Conservation (phyloP, 768 basidiomycete species). For the Hydnum rufescens region DNA sequence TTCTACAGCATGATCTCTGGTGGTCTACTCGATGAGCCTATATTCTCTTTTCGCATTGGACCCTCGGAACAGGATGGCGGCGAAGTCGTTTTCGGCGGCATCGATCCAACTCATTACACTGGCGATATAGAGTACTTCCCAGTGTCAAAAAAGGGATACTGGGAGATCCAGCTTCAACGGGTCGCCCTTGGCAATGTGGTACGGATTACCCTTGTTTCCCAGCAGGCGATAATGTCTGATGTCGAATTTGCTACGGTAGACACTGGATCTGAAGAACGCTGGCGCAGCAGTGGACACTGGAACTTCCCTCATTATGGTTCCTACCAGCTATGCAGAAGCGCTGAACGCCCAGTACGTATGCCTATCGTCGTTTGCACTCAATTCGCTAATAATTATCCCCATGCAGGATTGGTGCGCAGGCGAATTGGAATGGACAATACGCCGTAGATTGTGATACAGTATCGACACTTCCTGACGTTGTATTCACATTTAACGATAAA, state of each 20-base stretch:
- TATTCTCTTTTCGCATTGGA: constrained; percentile 26
- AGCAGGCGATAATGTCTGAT: too few relatives aligned
- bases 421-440: background rate
- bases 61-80: constrained; percentile 21
- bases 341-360: background rate
- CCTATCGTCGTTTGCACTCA: background rate
- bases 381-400: background rate
- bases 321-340: background rate
- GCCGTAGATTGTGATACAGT: background rate
- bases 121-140: constrained; percentile 26
- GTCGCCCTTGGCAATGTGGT: constrained; percentile 25
- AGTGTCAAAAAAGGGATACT: constrained; percentile 25
- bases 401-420: background rate
- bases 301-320: background rate
- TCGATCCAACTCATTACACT: constrained; percentile 22
- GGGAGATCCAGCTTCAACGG: constrained; percentile 26
- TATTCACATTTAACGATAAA: background rate
- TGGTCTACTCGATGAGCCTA: constrained; percentile 24
- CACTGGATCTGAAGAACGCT: background rate
- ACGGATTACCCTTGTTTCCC: constrained; percentile 23
- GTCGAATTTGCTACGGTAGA: background rate
- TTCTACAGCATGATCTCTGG: constrained; percentile 29
- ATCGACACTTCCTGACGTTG: background rate
- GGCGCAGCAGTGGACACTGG: constrained; percentile 1
- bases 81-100: constrained; percentile 22